Conservation (phyloP, 306 rosid species). For the Lupinus albus region DNA sequence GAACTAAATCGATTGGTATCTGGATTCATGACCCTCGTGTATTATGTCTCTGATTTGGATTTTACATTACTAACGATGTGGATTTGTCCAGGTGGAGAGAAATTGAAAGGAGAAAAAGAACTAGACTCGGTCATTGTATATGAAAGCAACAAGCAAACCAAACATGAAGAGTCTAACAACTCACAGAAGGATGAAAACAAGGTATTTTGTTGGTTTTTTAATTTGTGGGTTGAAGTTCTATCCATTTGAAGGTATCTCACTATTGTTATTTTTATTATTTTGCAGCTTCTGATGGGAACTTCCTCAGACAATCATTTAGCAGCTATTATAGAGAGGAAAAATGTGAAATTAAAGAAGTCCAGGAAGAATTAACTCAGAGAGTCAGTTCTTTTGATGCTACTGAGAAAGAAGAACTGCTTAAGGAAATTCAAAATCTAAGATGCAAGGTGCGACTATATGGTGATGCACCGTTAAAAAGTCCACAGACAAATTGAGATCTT, state of each 20-base stretch:
- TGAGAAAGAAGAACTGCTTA: conserved; percentile 89
- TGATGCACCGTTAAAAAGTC: conserved; percentile 63
- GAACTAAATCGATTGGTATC: conserved; percentile 67
- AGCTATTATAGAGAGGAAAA: conserved; percentile 59
- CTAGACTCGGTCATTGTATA: conserved; percentile 37
- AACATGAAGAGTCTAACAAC: conserved; percentile 37
- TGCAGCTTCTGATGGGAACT: conserved; percentile 47
- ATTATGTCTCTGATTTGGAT: conserved; percentile 24
- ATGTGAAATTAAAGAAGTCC: conserved; percentile 75
- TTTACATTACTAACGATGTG: conserved; percentile 27
- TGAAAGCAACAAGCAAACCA: conserved; percentile 47
- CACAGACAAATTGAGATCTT: conserved; percentile 77
- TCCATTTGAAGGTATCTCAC: conserved; percentile 35
- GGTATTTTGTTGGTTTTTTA: conserved; percentile 39
- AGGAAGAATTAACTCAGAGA: conserved; percentile 47
- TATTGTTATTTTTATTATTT: conserved; percentile 40
- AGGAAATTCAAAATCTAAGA: conserved; percentile 76
- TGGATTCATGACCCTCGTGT: conserved; percentile 26
- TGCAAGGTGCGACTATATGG: conserved; percentile 58
- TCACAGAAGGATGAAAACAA: conserved; percentile 39
- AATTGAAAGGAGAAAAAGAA: conserved; percentile 54
- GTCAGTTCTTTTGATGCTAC: conserved; percentile 51
- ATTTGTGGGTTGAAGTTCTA: conserved; percentile 14
- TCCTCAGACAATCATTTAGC: conserved; percentile 40
- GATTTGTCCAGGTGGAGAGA: conserved; percentile 58